Base-by-base conservation (phyloP, 495 filamentous ascomycete genomes). In the Trichoderma erinaceum region DNA sequence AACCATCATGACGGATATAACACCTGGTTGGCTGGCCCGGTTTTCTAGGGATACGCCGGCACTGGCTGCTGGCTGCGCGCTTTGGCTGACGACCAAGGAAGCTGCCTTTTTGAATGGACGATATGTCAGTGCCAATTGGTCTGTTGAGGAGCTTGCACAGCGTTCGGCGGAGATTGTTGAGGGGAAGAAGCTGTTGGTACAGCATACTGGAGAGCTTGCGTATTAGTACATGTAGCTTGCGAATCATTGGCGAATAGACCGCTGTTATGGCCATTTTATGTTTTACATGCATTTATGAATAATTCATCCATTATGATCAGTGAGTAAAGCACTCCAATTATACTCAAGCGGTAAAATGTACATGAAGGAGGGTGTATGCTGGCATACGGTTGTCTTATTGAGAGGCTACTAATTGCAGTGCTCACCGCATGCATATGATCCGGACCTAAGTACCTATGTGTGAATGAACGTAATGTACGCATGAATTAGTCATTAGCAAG, bases 21-120 rank as follows among this genome's bases (percentile, higher is more conserved):
- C 25, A 5, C 13, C 25, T 10, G 6, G 1, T 21, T 58, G 50
- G 50, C 50, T 58, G n/a, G 50, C 21, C 4, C 50, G 50, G 11
- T 58, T 58, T 27, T 58, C 50, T 18, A 58, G 12, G 10, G 50
- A 58, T 18, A 21, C 50, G n/a, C 50, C 50, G 6, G 50, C 18
- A 21, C 10, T 58, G 50, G 50, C n/a, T 12, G 50, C 16, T 25
- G 50, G 50, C 1, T 23, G 4, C 3, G 50, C 50, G 50, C n/a
- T 58, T 27, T 58, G 50, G 50, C 50, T 58, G n/a, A 58, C 50
- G 50, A 58, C 50, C 16, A 27, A 58, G 23, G 50, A 58, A 25
- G 50, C 50, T 18, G n/a, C 50, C 5, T 58, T 58, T 13, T 25
- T 58, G 50, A 58, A 58, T 27, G 50, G 50, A 25, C 18, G 50